phyloP scores from a whole-genome alignment of 2,329 filamentous ascomycete genomes.

The Fusarium irregulare region DNA sequence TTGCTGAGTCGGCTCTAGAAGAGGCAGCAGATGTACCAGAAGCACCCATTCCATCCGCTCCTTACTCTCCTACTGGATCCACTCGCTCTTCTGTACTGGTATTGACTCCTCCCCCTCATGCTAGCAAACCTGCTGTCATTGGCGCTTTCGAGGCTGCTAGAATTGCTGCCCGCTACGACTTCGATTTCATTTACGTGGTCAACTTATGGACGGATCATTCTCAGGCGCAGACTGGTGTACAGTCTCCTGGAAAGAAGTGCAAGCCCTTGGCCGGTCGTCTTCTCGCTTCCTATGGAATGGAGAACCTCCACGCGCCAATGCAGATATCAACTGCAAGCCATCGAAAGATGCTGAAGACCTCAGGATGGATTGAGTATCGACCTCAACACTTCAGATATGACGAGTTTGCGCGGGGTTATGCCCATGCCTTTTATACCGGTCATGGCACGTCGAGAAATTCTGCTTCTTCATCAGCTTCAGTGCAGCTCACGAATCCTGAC shows the following conservation, averaged over 20 bases:
- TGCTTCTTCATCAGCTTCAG: conserved; percentile 42
- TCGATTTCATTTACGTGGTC: conserved; percentile 69
- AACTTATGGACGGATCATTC: conserved; percentile 64
- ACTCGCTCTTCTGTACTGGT: conserved; percentile 54
- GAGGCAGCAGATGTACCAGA: conserved; percentile 25
- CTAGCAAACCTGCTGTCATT: conserved; percentile 57
- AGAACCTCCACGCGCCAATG: conserved; percentile 63
- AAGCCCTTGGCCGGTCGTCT: conserved; percentile 60
- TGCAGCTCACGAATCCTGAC: conserved; percentile 51
- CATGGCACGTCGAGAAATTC: conserved; percentile 47
- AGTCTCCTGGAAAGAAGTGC: conserved; percentile 19
- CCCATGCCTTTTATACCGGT: conserved; percentile 64
- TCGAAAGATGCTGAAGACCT: conserved; percentile 59
- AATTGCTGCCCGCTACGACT: conserved; percentile 66
- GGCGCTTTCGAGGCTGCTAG: conserved; percentile 66
- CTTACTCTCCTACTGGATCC: conserved; percentile 40
- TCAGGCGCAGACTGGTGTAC: conserved; percentile 3
- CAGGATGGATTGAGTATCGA: conserved; percentile 66
- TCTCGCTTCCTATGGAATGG: conserved; percentile 66
- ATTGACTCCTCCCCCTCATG: conserved; percentile 59
- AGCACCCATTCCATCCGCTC: conserved; percentile 30
- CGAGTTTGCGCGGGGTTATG: conserved; percentile 64
- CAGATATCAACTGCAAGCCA: conserved; percentile 63
- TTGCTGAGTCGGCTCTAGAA: conserved; percentile 58
- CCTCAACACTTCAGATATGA: conserved; percentile 55